phyloP scores from a whole-genome alignment of 495 filamentous ascomycete species.

The Neurospora sp. region DNA sequence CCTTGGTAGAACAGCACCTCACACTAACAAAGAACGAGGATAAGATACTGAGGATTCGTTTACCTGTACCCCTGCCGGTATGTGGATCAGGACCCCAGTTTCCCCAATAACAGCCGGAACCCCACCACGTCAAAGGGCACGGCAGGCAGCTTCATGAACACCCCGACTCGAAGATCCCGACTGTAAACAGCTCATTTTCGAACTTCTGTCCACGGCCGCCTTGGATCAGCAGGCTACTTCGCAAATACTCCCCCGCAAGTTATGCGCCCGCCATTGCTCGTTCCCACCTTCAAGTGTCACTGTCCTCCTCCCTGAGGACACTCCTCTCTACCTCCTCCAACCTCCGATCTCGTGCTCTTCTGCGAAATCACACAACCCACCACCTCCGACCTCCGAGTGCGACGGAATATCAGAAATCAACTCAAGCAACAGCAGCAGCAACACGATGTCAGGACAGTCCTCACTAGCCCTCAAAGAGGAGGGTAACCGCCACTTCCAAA shows the following conservation, averaged over 20 bases:
- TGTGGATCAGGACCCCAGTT: not conserved
- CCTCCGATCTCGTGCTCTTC: not conserved
- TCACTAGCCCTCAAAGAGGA: slow-evolving; percentile 39
- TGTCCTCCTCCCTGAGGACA: not conserved
- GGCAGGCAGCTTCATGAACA: too few relatives aligned
- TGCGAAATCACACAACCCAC: too few relatives aligned
- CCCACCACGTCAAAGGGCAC: not conserved
- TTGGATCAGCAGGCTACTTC: not conserved
- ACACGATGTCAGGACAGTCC: not conserved
- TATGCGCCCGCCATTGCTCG: not conserved
- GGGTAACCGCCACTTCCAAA: slow-evolving; percentile 54
- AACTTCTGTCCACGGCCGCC: not conserved
- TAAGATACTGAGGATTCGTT: not conserved
- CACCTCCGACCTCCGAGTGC: too few relatives aligned
- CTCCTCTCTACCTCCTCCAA: not conserved
- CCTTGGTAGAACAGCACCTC: rapidly evolving
- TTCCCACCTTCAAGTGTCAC: not conserved
- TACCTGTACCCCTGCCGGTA: not conserved
- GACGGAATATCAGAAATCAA: too few relatives aligned
- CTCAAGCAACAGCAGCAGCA: not conserved
- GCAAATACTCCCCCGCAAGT: not conserved
- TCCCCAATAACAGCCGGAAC: not conserved
- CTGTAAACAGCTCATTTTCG: too few relatives aligned
- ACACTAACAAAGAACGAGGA: not conserved
- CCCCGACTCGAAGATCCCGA: too few relatives aligned